A percentile compares a stretch with the other conserved stretches of the same genome.
Conservation (phyloP, 148 eudicot genomes). For the Bassia scoparia region DNA sequence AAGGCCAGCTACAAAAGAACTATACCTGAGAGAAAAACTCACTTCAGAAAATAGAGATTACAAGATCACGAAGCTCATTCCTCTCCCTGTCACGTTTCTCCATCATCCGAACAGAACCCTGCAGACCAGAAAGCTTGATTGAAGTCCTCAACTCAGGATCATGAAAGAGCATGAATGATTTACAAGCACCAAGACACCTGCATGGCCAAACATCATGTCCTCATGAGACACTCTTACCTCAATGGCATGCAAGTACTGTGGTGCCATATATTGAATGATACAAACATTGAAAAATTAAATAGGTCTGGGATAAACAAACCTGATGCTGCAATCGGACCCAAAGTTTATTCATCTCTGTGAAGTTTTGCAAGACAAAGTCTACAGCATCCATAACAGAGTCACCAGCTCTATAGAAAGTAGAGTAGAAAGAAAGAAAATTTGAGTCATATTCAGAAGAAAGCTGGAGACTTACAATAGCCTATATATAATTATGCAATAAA, state of each 20-base stretch:
- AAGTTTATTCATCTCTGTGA: conserved; percentile 95
- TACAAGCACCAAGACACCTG: conserved; percentile 93
- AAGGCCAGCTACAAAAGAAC: conserved; percentile 8
- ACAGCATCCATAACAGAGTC: conserved; percentile 93
- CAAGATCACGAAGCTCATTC: conserved; percentile 97
- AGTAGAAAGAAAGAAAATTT: no score
- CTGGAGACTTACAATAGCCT: no score
- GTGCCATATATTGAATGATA: conserved; percentile 50
- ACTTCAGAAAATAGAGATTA: conserved; percentile 45
- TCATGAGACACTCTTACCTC: conserved; percentile 59
- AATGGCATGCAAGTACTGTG: conserved; percentile 75
- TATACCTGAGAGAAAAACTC: conserved; percentile 30
- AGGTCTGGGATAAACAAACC: conserved; percentile 48
- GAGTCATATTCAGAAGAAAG: no score
- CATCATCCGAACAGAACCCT: conserved; percentile 75
- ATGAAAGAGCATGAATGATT: conserved; percentile 82
- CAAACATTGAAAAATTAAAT: conserved; percentile 18
- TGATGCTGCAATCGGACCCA: conserved; percentile 98
- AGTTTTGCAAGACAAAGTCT: conserved; percentile 96
- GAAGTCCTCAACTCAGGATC: conserved; percentile 94
- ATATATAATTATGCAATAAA: no score
- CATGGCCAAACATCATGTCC: conserved; percentile 94
- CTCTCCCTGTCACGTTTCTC: conserved; percentile 92
- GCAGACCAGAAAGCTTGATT: conserved; percentile 98
- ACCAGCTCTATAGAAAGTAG: conserved; percentile 71